A percentile compares a stretch with the other conserved stretches of the same genome.
phyloP scores from a whole-genome alignment of 2,329 filamentous ascomycete genomes.

The Nemania diffusa region DNA sequence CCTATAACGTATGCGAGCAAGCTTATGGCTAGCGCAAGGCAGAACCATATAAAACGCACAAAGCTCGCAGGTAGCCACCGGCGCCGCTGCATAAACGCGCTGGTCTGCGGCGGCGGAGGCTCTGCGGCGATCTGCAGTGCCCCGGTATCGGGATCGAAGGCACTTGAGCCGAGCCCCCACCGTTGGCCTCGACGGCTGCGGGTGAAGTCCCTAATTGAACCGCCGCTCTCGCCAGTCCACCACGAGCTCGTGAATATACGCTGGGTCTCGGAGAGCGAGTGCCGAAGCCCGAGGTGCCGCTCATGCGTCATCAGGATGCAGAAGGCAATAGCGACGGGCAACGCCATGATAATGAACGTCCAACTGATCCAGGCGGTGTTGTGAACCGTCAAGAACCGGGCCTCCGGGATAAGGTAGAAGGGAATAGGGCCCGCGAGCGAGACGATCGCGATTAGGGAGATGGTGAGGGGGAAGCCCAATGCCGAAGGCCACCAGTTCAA shows the following conservation, averaged over 20 bases:
- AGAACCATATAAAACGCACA: conserved; percentile 76
- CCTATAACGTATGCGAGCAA: conserved; percentile 74
- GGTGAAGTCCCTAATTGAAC: conserved; percentile 51
- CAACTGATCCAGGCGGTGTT: conserved; percentile 76
- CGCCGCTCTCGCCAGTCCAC: conserved; percentile 70
- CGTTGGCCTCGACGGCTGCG: conserved; percentile 55
- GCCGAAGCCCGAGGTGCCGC: conserved; percentile 69
- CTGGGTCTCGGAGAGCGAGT: conserved; percentile 72
- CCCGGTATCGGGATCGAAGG: conserved; percentile 53
- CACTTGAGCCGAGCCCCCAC: conserved; percentile 49
- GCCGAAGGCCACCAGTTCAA: conserved; percentile 77
- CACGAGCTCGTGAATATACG: conserved; percentile 73
- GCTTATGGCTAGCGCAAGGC: conserved; percentile 69
- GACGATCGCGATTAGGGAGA: conserved; percentile 69
- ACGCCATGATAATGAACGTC: conserved; percentile 76
- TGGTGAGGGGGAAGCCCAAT: conserved; percentile 72
- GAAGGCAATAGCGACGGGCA: conserved; percentile 74
- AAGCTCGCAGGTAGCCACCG: conserved; percentile 73
- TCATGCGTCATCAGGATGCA: conserved; percentile 71
- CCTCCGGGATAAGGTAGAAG: conserved; percentile 65
- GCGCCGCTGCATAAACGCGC: conserved; percentile 57
- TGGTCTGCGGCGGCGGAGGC: conserved; percentile 37
- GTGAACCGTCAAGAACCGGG: conserved; percentile 65
- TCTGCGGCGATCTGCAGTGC: conserved; percentile 43
- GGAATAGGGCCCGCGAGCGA: conserved; percentile 69